A percentile compares a stretch with the other conserved stretches of the same genome.
Conservation (phyloP, 116 monocot genomes). For the Phalaenopsis hybrid region DNA sequence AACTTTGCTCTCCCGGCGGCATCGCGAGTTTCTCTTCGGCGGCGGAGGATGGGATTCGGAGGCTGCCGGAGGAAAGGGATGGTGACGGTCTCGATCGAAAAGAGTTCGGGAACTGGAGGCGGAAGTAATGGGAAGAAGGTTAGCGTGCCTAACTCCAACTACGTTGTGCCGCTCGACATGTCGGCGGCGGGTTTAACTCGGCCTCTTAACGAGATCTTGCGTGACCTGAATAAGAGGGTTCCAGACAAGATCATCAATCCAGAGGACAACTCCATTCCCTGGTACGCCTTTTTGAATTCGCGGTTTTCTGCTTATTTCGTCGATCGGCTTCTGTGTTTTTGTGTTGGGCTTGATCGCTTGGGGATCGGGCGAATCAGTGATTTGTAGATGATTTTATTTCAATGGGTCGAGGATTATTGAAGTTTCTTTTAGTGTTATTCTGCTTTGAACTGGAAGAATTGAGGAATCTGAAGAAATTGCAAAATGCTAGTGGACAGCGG, state of each 20-base stretch:
- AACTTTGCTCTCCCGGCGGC: neutral
- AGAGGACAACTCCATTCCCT: constrained; percentile 49
- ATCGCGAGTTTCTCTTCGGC: neutral
- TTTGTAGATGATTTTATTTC: neutral
- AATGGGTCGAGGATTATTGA: neutral
- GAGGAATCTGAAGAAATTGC: neutral
- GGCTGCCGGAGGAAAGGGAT: neutral
- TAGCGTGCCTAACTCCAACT: constrained; percentile 39
- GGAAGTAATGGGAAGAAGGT: constrained; percentile 13
- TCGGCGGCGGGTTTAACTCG: constrained; percentile 33
- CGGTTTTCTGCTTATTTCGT: neutral
- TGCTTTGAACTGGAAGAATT: neutral
- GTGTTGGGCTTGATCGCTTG: neutral
- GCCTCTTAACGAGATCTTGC: constrained; percentile 72
- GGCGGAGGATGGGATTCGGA: constrained; percentile 5
- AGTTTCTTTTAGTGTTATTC: neutral
- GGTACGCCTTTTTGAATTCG: constrained; percentile 23
- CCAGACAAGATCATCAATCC: constrained; percentile 60
- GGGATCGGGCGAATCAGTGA: neutral
- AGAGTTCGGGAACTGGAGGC: constrained; percentile 4
- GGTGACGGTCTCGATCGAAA: constrained; percentile 3
- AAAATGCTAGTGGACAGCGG: neutral
- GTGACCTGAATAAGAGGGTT: constrained; percentile 78
- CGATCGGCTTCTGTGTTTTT: neutral
- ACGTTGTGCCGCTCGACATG: constrained; percentile 60